phyloP scores from a whole-genome alignment of 1,284 basidiomycete species.

The Trichosporon ovoides region DNA sequence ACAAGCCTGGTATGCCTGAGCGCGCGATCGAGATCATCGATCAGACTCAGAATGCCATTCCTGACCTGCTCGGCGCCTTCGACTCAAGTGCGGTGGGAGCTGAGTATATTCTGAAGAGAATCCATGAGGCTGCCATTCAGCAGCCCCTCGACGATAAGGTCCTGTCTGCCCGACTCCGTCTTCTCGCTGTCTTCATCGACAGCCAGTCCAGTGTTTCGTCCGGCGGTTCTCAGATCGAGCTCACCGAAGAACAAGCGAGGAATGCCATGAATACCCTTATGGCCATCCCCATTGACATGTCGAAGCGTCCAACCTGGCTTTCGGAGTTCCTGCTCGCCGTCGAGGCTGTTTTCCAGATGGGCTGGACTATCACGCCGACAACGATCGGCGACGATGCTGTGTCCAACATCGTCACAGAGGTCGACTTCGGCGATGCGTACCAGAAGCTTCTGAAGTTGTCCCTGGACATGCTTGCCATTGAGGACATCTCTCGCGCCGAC shows the following conservation, averaged over 20 bases:
- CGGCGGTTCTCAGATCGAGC: slow-evolving; percentile 10
- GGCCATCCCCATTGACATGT: slow-evolving; percentile 54
- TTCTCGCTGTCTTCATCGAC: slow-evolving; percentile 66
- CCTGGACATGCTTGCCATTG: slow-evolving; percentile 60
- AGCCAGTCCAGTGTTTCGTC: slow-evolving; percentile 3
- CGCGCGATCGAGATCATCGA: slow-evolving; percentile 76
- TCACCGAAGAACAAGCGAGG: slow-evolving; percentile 36
- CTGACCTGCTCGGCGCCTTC: slow-evolving; percentile 79
- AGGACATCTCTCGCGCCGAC: slow-evolving; percentile 58
- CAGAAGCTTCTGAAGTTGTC: slow-evolving; percentile 65
- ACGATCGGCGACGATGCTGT: slow-evolving; percentile 29
- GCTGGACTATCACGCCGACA: slow-evolving; percentile 62
- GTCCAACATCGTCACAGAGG: slow-evolving; percentile 5
- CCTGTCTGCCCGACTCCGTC: slow-evolving; percentile 72
- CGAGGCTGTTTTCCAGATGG: slow-evolving; percentile 70
- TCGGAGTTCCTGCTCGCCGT: slow-evolving; percentile 70
- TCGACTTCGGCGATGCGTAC: slow-evolving; percentile 43
- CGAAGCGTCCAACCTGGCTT: slow-evolving; percentile 67
- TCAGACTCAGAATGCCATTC: slow-evolving; percentile 77
- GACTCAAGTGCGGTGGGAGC: slow-evolving; percentile 48
- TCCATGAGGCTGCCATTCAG: slow-evolving; percentile 39
- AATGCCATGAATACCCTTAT: slow-evolving; percentile 61
- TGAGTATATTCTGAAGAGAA: slow-evolving; percentile 25
- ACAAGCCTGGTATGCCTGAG: slow-evolving; percentile 62
- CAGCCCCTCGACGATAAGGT: slow-evolving; percentile 52